Evolutionary conservation across 2,329 filamentous ascomycete genomes (phyloP), one percentile per base, ranked within the genome.

Genomic region (Ceratocystis albifundus): DNA sequence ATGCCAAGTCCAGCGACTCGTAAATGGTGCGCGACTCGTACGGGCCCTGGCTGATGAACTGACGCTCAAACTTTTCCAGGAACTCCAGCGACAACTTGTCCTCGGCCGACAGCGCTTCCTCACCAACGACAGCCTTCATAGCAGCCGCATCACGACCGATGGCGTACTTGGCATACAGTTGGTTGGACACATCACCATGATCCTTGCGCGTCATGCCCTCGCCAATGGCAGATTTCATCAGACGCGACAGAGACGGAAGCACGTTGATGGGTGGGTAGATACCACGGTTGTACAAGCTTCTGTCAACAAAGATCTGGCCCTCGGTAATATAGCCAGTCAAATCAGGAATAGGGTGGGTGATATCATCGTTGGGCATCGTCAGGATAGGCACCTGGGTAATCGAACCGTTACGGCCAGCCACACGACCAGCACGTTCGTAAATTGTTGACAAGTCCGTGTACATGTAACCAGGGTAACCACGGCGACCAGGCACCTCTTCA

Each of bases 381-480:
- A 99, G 78, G 76, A 99, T 99, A 68, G 94, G 94, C 73, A 99
- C 96, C 80, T 99, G 94, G 22, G 95, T 99, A 73, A 99, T 99
- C 73, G 94, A 99, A 69, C 95, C 94, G 74, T 97, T 96, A 72
- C 95, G 89, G 72, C 95, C 95, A 74, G 90, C 82, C 63, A 99
- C 94, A 88, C 94, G 94, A 74, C 94, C 94, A 72, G 94, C 94
- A 80, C 94, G 92, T 80, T 99, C 94, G 82, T 99, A 99, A 73
- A 99, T 96, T 74, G 94, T 99, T 68, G 94, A 96, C 86, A 99
- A 89, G 85, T 99, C 95, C 72, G 94, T 99, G 83, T 99, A 99
- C 94, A 99, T 99, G 84, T 99, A 99, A 89, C 94, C 94, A 65
- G 94, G 94, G 81, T 94, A 99, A 84, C 94, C 94, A 86, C 94